Evolutionary conservation across 805 yeast species (phyloP).

Genomic region (Tetrapisispora arboricola): DNA sequence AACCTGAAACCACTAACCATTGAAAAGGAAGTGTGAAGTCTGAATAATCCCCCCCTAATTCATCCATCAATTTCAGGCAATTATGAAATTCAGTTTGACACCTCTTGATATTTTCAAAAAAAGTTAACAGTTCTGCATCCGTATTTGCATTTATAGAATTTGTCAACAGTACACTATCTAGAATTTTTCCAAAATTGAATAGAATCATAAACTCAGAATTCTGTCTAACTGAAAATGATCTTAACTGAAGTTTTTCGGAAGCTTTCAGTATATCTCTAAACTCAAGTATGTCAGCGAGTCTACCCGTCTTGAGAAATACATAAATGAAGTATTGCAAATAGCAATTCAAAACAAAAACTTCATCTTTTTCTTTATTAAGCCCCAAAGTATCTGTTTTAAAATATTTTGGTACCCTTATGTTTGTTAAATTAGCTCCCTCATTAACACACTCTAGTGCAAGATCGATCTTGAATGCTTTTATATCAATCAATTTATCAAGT

Average conservation of each 20-base stretch:
- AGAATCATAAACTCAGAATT: conserved; percentile 16
- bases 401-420: neutral
- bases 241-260: conserved; percentile 5
- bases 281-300: neutral
- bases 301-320: conserved; percentile 5
- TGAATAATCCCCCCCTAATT: conserved; percentile 10
- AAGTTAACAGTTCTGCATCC: conserved; percentile 8
- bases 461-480: neutral
- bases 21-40: conserved; percentile 10
- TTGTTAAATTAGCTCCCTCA: neutral
- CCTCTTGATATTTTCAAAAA: conserved; percentile 13
- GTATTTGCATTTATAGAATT: conserved; percentile 5
- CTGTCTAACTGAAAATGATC: conserved; percentile 16
- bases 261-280: conserved; percentile 3
- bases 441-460: neutral
- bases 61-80: conserved; percentile 13
- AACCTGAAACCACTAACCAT: conserved; percentile 17
- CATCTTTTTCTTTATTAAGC: neutral
- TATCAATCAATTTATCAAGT: neutral
- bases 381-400: neutral
- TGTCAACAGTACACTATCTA: neutral
- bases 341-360: neutral
- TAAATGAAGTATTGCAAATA: conserved; percentile 12
- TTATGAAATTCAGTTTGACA: conserved; percentile 11
- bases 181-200: conserved; percentile 13